phyloP scores from a whole-genome alignment of 371 early-diverging fungal genomes.

The Mortierella sp. region DNA sequence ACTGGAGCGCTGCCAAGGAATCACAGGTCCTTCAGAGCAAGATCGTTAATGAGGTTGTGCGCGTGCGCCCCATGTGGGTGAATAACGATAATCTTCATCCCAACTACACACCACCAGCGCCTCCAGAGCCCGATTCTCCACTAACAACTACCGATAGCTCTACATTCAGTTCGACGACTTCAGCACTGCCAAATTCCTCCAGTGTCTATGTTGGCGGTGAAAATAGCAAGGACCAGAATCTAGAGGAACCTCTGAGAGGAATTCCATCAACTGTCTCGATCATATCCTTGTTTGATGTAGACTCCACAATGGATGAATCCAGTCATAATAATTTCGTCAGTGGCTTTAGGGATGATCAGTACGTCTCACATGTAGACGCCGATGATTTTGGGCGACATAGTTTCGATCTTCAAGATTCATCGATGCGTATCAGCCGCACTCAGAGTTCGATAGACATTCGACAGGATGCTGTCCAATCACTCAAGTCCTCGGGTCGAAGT shows the following conservation, averaged over 20 bases:
- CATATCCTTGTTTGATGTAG: constrained; percentile 8
- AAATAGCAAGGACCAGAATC: not conserved
- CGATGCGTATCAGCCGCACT: constrained; percentile 18
- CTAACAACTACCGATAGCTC: not conserved
- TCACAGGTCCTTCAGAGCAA: constrained; percentile 52
- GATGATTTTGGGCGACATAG: not conserved
- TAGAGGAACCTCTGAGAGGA: constrained; percentile 11
- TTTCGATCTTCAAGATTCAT: not conserved
- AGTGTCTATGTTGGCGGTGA: constrained; percentile 26
- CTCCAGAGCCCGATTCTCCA: not conserved
- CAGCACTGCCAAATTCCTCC: not conserved
- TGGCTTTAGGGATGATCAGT: not conserved
- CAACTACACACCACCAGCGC: constrained; percentile 31
- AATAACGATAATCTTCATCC: constrained; percentile 40
- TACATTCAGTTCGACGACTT: not conserved
- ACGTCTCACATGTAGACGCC: not conserved
- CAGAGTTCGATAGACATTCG: constrained; percentile 36
- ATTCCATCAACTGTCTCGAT: constrained; percentile 35
- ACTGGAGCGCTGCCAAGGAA: constrained; percentile 56
- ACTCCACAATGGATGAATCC: constrained; percentile 12
- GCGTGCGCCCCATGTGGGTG: constrained; percentile 52
- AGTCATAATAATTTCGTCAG: not conserved
- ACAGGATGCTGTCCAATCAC: not conserved
- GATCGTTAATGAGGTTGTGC: constrained; percentile 53
- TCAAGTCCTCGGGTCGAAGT: not conserved